phyloP scores from a whole-genome alignment of 2,329 filamentous ascomycete genomes.

The Penicillium sp. region DNA sequence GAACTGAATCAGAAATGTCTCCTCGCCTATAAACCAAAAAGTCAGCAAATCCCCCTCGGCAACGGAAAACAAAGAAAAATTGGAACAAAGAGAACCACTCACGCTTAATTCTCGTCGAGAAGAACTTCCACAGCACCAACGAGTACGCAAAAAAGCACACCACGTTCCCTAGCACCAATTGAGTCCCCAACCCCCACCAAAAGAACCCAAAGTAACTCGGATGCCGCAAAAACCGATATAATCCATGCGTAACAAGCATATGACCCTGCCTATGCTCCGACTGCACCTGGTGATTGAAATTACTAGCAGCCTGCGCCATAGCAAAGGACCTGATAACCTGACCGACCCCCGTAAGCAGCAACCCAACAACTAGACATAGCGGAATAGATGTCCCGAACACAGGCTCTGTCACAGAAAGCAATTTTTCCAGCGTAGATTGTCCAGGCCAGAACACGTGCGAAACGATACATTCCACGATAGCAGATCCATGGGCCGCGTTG shows the following conservation, averaged over 20 bases:
- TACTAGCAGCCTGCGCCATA: constrained; percentile 84
- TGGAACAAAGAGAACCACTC: constrained; percentile 33
- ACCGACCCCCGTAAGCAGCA: constrained; percentile 65
- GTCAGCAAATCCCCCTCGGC: constrained; percentile 3
- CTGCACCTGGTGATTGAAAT: constrained; percentile 89
- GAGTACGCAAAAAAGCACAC: constrained; percentile 74
- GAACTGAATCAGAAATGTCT: constrained; percentile 72
- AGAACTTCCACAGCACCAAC: constrained; percentile 81
- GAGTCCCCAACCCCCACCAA: constrained; percentile 96
- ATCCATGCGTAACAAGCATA: constrained; percentile 74
- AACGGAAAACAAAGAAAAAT: neutral
- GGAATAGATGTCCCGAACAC: constrained; percentile 27
- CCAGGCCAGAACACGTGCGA: constrained; percentile 28
- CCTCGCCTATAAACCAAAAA: constrained; percentile 60
- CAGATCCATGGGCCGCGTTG: constrained; percentile 74
- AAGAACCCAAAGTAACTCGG: constrained; percentile 98
- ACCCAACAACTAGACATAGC: constrained; percentile 53
- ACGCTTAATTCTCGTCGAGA: constrained; percentile 68
- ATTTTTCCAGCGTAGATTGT: constrained; percentile 29
- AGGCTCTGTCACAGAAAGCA: constrained; percentile 47
- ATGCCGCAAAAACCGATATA: constrained; percentile 76
- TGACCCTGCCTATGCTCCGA: constrained; percentile 67
- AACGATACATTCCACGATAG: constrained; percentile 68
- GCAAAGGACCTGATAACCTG: constrained; percentile 76
- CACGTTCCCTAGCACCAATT: constrained; percentile 82